A percentile compares a stretch with the other conserved stretches of the same genome.
Conservation (phyloP, 2,329 filamentous ascomycete genomes). For the Cladosporium sp. region DNA sequence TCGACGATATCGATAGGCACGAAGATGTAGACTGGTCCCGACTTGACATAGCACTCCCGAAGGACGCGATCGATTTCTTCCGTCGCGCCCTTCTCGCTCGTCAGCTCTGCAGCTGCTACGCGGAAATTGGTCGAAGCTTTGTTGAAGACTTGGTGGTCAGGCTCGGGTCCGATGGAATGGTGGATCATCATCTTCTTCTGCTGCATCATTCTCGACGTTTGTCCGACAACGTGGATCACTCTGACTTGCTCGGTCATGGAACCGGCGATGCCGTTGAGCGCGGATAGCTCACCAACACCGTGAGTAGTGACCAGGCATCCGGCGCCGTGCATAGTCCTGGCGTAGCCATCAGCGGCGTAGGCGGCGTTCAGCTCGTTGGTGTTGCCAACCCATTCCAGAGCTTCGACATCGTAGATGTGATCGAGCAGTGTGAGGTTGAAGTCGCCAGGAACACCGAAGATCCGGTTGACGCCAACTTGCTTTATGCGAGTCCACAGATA, state of each 20-base stretch:
- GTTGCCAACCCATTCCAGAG: slow-evolving; percentile 47
- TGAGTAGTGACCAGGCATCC: slow-evolving; percentile 55
- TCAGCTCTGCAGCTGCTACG: slow-evolving; percentile 38
- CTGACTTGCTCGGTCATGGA: slow-evolving; percentile 42
- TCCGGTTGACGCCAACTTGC: slow-evolving; percentile 37
- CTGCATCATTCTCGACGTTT: slow-evolving; percentile 41
- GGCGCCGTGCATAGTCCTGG: slow-evolving; percentile 49
- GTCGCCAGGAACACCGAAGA: slow-evolving; percentile 44
- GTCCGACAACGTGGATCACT: slow-evolving; percentile 44
- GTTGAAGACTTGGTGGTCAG: slow-evolving; percentile 41
- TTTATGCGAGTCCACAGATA: slow-evolving; percentile 42
- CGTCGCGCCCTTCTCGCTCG: slow-evolving; percentile 37
- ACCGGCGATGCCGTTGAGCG: slow-evolving; percentile 44
- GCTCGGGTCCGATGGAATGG: slow-evolving; percentile 39
- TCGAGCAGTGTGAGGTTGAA: slow-evolving; percentile 46
- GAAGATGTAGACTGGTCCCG: slow-evolving; percentile 43
- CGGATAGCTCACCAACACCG: slow-evolving; percentile 52
- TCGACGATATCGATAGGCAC: slow-evolving; percentile 39
- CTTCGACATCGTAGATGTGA: slow-evolving; percentile 37
- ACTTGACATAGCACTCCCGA: slow-evolving; percentile 40
- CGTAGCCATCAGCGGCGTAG: slow-evolving; percentile 57
- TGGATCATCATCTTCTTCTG: slow-evolving; percentile 43
- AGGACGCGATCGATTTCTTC: slow-evolving; percentile 43
- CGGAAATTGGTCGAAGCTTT: slow-evolving; percentile 36
- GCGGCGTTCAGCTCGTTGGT: slow-evolving; percentile 57